Conservation (phyloP, 2,329 filamentous ascomycete species). For the Ophiostoma novo-ulmi region DNA sequence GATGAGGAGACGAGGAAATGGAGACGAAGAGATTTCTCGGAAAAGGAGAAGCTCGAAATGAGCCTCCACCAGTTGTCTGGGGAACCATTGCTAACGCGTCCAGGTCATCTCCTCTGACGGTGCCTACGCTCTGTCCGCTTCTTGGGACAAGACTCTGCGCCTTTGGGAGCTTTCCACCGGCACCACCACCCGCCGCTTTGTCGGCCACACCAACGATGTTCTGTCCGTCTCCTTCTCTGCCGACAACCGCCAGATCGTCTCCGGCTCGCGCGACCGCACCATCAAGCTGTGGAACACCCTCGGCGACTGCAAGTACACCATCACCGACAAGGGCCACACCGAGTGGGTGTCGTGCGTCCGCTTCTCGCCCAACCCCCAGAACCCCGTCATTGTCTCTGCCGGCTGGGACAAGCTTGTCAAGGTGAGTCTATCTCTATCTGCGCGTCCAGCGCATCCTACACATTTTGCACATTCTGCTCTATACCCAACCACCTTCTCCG, state of each 20-base stretch:
- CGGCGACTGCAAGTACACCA: constrained; percentile 99
- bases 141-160: constrained; percentile 99
- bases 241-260: constrained; percentile 99
- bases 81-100: constrained; percentile 14
- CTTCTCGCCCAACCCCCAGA: constrained; percentile 99
- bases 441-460: constrained; percentile 14
- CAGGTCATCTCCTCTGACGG: constrained; percentile 99
- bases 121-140: constrained; percentile 96
- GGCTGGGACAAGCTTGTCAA: constrained; percentile 99
- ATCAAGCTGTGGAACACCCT: constrained; percentile 99
- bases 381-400: constrained; percentile 97
- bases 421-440: constrained; percentile 57
- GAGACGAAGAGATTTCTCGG: not conserved
- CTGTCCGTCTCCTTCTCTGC: constrained; percentile 99
- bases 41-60: not conserved
- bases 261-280: constrained; percentile 92
- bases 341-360: constrained; percentile 99
- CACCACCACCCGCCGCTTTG: constrained; percentile 95
- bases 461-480: not conserved
- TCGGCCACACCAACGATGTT: constrained; percentile 99
- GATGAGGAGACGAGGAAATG: not conserved
- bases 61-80: constrained; percentile 24
- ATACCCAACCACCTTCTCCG: not conserved
- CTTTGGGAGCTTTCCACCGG: constrained; percentile 98
- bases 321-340: constrained; percentile 99